Base-by-base conservation (phyloP, 352 stramenopile genomes). In the Pythium grandisporangium region DNA sequence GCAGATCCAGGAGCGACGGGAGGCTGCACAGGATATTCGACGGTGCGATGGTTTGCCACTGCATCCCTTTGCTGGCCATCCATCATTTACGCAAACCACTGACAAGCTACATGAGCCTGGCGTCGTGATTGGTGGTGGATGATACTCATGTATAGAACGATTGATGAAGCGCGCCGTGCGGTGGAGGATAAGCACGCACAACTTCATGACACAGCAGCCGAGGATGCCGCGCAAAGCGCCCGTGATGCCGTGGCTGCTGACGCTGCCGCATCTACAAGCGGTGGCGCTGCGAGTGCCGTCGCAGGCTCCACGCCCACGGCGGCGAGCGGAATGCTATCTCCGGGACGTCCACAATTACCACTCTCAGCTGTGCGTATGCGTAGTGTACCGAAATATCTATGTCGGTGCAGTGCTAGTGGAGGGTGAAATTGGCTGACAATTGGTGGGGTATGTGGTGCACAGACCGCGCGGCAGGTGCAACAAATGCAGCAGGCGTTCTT, bases 1-100 rank as follows among this genome's bases (percentile, higher is more conserved):
- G 12, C 72, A 93, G 57, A 77, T 93, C 22, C 64, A 90, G 35
- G 66, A 86, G 34, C 76, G 76, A 17, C 71, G 71, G 5, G 70
- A 90, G 16, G 79, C 79, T 6, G 62, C 63, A 3, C 61, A 74
- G 14, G 77, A 93, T 17, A 86, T 92, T 37, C 75, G 76, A 59
- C 61, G 54, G 66, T 77, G 38, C 41, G 44, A 44, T 23, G 12
- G 12, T 42, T 7, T n/a, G n/a, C n/a, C n/a, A n/a, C n/a, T n/a
- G n/a, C n/a, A n/a, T n/a, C n/a, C n/a, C n/a, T n/a, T n/a, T n/a
- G n/a, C n/a, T n/a, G n/a, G n/a, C n/a, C n/a, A n/a, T n/a, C n/a
- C n/a, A n/a, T n/a, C n/a, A n/a, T n/a, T n/a, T n/a, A n/a, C n/a
- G n/a, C n/a, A n/a, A n/a, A n/a, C n/a, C n/a, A n/a, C n/a, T n/a